Evolutionary conservation across 352 stramenopile genomes (phyloP).

Genomic region (Aphanomyces invadans): DNA sequence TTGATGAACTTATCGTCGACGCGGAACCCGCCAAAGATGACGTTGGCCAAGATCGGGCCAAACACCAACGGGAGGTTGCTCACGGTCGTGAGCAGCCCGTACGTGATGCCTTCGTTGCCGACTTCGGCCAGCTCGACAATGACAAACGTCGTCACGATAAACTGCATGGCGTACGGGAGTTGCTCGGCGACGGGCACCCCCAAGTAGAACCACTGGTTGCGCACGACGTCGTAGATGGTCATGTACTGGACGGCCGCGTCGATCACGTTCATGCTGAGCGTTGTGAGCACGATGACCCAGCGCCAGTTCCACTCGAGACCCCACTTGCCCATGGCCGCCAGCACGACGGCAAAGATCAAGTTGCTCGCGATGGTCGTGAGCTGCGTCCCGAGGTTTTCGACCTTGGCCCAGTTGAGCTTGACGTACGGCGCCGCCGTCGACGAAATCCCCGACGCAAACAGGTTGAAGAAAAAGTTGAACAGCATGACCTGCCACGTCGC

Average conservation of each 20-base stretch:
- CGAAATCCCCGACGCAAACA: constrained; percentile 40
- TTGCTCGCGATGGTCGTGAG: constrained; percentile 41
- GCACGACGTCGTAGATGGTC: constrained; percentile 46
- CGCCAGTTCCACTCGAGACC: constrained; percentile 50
- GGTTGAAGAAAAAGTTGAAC: constrained; percentile 32
- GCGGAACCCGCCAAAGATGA: constrained; percentile 17
- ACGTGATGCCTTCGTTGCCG: constrained; percentile 28
- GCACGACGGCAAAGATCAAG: constrained; percentile 36
- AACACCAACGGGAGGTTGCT: constrained; percentile 24
- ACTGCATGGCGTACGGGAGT: constrained; percentile 28
- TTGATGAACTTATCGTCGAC: constrained; percentile 20
- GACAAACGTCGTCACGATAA: constrained; percentile 31
- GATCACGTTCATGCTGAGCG: constrained; percentile 38
- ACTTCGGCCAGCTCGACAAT: constrained; percentile 27
- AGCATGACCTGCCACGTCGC: constrained; percentile 26
- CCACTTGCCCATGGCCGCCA: constrained; percentile 39
- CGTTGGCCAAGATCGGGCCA: constrained; percentile 24
- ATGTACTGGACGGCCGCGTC: constrained; percentile 42
- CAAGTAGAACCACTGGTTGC: constrained; percentile 45
- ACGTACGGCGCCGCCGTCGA: constrained; percentile 40
- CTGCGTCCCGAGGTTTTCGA: constrained; percentile 43
- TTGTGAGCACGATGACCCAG: constrained; percentile 33
- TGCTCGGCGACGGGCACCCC: constrained; percentile 43
- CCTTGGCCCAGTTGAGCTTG: constrained; percentile 48
- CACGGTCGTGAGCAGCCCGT: constrained; percentile 27